phyloP scores from a whole-genome alignment of 768 basidiomycete genomes.

The Stropharia rugosoannulata region DNA sequence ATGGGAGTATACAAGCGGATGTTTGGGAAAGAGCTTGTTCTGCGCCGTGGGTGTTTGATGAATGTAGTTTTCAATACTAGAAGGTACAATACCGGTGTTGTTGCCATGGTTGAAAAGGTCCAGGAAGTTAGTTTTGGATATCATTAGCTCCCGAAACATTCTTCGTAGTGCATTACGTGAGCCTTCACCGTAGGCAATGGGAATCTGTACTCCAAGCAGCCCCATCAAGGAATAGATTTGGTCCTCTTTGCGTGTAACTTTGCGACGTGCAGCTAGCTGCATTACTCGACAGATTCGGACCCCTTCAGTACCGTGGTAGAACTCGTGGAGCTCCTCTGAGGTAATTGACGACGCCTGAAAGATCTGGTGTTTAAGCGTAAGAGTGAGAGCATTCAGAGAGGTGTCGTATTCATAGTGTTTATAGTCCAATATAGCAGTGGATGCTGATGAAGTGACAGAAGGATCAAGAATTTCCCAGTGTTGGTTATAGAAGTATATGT shows the following conservation, averaged over 20 bases:
- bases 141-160: not conserved
- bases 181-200: slow-evolving; percentile 1
- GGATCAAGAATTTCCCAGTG: not conserved
- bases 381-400: not conserved
- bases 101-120: not conserved
- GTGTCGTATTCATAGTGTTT: no score
- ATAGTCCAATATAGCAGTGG: no score
- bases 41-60: no score
- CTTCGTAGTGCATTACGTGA: not conserved
- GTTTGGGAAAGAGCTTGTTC: not conserved
- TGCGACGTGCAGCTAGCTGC: not conserved
- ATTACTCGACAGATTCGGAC: not conserved
- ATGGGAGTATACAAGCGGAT: not conserved
- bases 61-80: not conserved
- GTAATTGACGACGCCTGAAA: not conserved
- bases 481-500: not conserved
- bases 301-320: no score
- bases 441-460: no score
- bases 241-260: slow-evolving; percentile 1
- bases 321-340: not conserved
- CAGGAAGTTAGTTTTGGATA: not conserved
- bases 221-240: not conserved
- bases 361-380: not conserved
- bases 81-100: not conserved
- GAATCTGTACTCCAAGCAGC: not conserved